A percentile compares a stretch with the other conserved stretches of the same genome.
Conservation (phyloP, 208 protist genomes). For the Willaertia magna region DNA sequence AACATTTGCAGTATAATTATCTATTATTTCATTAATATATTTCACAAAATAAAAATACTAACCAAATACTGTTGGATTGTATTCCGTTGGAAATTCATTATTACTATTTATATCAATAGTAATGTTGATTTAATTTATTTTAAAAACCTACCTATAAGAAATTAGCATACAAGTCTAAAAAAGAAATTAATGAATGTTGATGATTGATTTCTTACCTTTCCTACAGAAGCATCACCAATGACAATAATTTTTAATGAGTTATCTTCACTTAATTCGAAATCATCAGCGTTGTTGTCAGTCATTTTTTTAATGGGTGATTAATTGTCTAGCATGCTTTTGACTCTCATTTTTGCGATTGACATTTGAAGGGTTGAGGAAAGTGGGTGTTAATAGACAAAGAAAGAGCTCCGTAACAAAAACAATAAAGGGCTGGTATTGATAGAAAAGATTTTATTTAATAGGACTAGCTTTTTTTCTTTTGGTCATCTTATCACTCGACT, state of each 20-base stretch:
- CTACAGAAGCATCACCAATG: neutral
- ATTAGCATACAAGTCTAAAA: neutral
- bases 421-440: no score
- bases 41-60: neutral
- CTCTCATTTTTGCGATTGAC: no score
- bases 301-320: no score
- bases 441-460: no score
- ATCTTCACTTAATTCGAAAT: neutral
- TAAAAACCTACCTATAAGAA: neutral
- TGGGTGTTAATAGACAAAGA: no score
- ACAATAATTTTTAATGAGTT: neutral
- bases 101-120: neutral
- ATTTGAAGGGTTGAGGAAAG: no score
- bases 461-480: no score
- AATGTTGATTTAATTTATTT: neutral
- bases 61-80: constrained; percentile 8
- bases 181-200: neutral
- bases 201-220: no score
- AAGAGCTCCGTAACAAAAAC: no score
- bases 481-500: no score
- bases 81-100: constrained; percentile 6
- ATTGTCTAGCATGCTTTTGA: no score
- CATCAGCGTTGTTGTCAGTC: neutral
- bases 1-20: constrained; percentile 64
- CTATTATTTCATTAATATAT: neutral